A percentile compares a stretch with the other conserved stretches of the same genome.
Conservation (phyloP, 2,329 filamentous ascomycete genomes). For the Aspergillus versicolor region DNA sequence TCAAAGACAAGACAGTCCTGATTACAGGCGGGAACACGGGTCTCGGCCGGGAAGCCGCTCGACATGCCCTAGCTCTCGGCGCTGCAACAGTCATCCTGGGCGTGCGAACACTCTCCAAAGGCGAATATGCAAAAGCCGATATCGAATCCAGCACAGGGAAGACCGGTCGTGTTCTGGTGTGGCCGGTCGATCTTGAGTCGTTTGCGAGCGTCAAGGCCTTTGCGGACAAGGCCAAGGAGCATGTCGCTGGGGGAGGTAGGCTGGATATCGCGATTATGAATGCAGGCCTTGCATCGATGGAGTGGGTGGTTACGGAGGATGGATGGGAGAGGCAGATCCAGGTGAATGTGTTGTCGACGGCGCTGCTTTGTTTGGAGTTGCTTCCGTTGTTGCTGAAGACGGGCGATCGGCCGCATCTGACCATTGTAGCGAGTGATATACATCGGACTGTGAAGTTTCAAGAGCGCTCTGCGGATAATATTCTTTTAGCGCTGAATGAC, state of each 20-base stretch:
- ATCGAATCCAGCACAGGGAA: constrained; percentile 28
- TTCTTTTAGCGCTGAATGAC: constrained; percentile 8
- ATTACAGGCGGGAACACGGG: constrained; percentile 13
- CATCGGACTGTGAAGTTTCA: constrained; percentile 20
- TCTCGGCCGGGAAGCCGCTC: constrained; percentile 50
- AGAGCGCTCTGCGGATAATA: constrained; percentile 11
- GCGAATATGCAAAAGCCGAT: constrained; percentile 46
- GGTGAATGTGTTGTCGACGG: constrained; percentile 27
- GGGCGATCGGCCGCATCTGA: constrained; percentile 19
- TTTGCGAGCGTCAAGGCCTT: constrained; percentile 43
- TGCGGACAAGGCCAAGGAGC: constrained; percentile 28
- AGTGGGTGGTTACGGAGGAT: constrained; percentile 12
- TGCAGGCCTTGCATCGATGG: constrained; percentile 33
- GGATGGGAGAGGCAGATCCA: constrained; percentile 25
- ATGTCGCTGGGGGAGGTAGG: constrained; percentile 25
- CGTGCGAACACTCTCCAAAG: constrained; percentile 43
- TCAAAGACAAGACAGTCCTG: constrained; percentile 9
- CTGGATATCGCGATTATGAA: constrained; percentile 42
- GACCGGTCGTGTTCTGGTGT: constrained; percentile 39
- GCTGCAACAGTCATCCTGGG: constrained; percentile 46
- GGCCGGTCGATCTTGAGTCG: constrained; percentile 45
- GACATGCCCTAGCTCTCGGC: constrained; percentile 42
- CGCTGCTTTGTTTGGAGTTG: constrained; percentile 20
- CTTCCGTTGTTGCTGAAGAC: constrained; percentile 18
- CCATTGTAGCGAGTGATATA: constrained; percentile 23